Conservation (phyloP, 495 filamentous ascomycete species). For the Trichoderma parareesei region DNA sequence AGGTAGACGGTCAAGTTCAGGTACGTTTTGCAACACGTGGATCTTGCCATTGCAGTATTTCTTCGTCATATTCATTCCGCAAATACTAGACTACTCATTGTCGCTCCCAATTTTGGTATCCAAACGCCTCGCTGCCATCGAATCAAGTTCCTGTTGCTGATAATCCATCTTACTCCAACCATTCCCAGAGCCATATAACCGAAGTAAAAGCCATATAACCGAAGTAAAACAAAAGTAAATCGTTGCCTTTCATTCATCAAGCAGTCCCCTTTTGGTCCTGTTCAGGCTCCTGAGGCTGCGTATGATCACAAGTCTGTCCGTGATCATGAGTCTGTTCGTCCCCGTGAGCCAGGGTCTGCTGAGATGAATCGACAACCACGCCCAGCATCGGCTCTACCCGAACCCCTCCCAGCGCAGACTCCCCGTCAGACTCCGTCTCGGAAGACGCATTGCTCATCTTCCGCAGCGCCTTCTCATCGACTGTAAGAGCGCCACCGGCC, state of each 20-base stretch:
- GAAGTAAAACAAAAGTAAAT: too few species aligned
- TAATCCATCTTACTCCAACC: neutral
- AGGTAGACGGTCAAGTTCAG: too few species aligned
- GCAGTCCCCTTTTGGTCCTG: neutral
- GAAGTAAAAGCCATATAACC: too few species aligned
- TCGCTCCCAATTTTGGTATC: neutral
- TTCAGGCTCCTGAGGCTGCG: too few species aligned
- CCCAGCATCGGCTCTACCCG: constrained; percentile 1
- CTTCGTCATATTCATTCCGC: too few species aligned
- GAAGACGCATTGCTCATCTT: constrained; percentile 7
- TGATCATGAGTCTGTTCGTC: neutral
- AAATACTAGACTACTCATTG: too few species aligned
- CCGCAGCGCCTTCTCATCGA: constrained; percentile 42
- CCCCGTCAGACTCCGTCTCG: neutral
- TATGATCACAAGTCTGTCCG: too few species aligned
- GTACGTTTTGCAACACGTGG: too few species aligned
- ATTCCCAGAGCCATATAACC: neutral
- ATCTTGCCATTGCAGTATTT: too few species aligned
- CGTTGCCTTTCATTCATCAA: neutral
- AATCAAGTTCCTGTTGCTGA: neutral
- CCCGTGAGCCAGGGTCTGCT: neutral
- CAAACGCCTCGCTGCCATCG: neutral
- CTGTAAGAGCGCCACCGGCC: constrained; percentile 56
- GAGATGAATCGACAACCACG: neutral
- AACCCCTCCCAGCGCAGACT: neutral